Percentiles rank a stretch among this genome's conserved stretches.
Conservation (phyloP, 2,329 filamentous ascomycete genomes). For the Phyllosticta citriasiana region DNA sequence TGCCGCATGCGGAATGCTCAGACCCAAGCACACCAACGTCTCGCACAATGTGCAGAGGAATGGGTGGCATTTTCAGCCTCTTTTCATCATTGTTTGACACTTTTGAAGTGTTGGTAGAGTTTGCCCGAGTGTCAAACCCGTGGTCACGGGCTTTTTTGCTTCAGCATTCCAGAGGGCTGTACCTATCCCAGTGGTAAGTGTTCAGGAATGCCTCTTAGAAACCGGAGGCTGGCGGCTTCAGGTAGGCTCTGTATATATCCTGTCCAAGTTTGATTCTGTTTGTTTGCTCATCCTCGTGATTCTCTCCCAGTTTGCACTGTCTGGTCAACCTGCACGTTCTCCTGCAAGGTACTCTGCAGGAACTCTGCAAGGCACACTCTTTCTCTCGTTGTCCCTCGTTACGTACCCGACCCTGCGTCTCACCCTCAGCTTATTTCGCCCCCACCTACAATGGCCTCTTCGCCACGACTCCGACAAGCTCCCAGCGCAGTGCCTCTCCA, state of each 20-base stretch:
- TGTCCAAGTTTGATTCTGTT: constrained; percentile 24
- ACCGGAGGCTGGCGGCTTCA: constrained; percentile 26
- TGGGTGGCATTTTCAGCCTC: constrained; percentile 8
- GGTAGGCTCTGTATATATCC: constrained; percentile 25
- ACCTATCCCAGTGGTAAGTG: constrained; percentile 23
- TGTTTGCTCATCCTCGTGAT: constrained; percentile 20
- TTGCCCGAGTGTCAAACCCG: constrained; percentile 17
- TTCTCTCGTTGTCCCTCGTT: constrained; percentile 13
- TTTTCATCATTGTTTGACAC: constrained; percentile 8
- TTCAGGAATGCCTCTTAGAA: constrained; percentile 22
- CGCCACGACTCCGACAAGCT: constrained; percentile 5
- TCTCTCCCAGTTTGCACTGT: constrained; percentile 18
- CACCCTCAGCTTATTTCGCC: constrained; percentile 15
- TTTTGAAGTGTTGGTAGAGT: constrained; percentile 17
- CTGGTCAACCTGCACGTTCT: constrained; percentile 15
- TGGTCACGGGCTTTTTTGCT: constrained; percentile 16
- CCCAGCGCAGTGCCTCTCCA: constrained; percentile 3
- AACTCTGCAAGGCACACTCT: constrained; percentile 9
- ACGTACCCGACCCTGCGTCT: constrained; percentile 13
- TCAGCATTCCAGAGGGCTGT: constrained; percentile 22
- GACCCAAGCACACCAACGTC: background rate
- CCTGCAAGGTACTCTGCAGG: constrained; percentile 13
- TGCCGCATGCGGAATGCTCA: constrained; percentile 11
- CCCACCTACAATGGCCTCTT: constrained; percentile 16
- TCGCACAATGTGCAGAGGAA: constrained; percentile 8